Conservation (phyloP, 768 basidiomycete species). For the Coprinopsis cinerea region DNA sequence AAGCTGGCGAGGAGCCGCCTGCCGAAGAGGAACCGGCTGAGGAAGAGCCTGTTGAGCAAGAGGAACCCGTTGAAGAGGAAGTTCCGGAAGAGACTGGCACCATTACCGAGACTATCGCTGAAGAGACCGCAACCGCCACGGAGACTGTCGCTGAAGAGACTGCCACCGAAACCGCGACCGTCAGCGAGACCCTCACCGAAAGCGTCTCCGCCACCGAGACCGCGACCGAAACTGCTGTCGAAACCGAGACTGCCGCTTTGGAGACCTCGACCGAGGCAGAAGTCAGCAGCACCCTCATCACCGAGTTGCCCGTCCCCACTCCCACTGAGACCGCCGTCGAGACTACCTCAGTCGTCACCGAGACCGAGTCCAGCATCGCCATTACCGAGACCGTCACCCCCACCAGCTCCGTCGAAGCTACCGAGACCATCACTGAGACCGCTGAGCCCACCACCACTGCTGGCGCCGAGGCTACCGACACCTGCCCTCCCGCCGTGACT, state of each 20-base stretch:
- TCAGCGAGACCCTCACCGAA: background rate
- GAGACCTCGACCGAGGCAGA: background rate
- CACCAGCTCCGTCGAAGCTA: background rate
- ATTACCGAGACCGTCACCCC: background rate
- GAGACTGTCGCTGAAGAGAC: background rate
- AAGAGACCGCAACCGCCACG: background rate
- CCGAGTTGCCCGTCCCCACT: background rate
- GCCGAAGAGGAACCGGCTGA: too few species aligned
- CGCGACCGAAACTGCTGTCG: background rate
- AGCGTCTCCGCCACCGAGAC: background rate
- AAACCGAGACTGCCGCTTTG: background rate
- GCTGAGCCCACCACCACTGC: background rate
- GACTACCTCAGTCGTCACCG: background rate
- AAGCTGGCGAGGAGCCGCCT: too few species aligned
- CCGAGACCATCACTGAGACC: background rate
- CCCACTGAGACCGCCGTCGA: background rate
- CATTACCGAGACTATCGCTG: background rate
- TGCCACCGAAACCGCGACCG: background rate
- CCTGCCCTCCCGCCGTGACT: slow-evolving; percentile 1
- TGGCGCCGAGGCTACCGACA: background rate
- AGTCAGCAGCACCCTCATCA: background rate
- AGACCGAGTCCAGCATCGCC: background rate
- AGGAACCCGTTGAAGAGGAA: too few species aligned
- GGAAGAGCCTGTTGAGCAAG: too few species aligned
- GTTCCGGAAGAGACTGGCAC: background rate